A percentile compares a stretch with the other conserved stretches of the same genome.
Evolutionary conservation across 2,329 filamentous ascomycete genomes (phyloP).

Genomic region (Coniella lustricola): DNA sequence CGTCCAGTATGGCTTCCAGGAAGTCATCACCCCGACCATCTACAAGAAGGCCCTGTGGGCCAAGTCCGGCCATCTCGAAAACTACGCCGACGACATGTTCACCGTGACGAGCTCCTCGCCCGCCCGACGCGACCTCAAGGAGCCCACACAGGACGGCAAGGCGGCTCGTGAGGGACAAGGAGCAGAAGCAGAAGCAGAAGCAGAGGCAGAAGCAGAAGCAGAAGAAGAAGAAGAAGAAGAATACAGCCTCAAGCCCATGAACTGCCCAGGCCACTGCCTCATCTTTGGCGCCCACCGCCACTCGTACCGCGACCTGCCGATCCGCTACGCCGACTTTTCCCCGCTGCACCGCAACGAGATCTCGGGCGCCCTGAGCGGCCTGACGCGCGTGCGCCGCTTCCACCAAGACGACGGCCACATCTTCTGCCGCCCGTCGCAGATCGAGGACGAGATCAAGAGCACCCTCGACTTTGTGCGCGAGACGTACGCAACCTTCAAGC

Average conservation of each 20-base stretch:
- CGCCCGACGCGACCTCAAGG: slow-evolving; percentile 23
- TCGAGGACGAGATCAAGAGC: slow-evolving; percentile 64
- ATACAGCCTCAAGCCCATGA: slow-evolving; percentile 88
- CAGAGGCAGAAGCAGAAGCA: slow-evolving; percentile 20
- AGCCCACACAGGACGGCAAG: no score
- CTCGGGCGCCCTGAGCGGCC: slow-evolving; percentile 70
- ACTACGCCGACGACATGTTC: slow-evolving; percentile 91
- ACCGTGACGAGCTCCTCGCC: slow-evolving; percentile 57
- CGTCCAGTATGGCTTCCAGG: slow-evolving; percentile 74
- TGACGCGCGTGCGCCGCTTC: slow-evolving; percentile 79
- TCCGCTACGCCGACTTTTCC: slow-evolving; percentile 82
- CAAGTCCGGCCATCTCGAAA: slow-evolving; percentile 78
- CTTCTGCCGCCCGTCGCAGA: slow-evolving; percentile 74
- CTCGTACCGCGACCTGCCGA: slow-evolving; percentile 73
- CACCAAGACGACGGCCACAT: slow-evolving; percentile 91
- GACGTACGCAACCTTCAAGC: slow-evolving; percentile 61
- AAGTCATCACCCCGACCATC: slow-evolving; percentile 84
- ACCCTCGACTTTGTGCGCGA: slow-evolving; percentile 69
- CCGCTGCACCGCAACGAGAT: slow-evolving; percentile 82
- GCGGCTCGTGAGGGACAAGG: no score
- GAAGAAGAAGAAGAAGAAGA: slow-evolving; percentile 52
- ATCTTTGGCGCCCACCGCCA: slow-evolving; percentile 68
- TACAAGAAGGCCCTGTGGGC: slow-evolving; percentile 87
- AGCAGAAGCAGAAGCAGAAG: slow-evolving; percentile 19
- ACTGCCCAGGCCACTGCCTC: slow-evolving; percentile 82